phyloP scores from a whole-genome alignment of 2,329 filamentous ascomycete species.

The Exophiala oligosperma region DNA sequence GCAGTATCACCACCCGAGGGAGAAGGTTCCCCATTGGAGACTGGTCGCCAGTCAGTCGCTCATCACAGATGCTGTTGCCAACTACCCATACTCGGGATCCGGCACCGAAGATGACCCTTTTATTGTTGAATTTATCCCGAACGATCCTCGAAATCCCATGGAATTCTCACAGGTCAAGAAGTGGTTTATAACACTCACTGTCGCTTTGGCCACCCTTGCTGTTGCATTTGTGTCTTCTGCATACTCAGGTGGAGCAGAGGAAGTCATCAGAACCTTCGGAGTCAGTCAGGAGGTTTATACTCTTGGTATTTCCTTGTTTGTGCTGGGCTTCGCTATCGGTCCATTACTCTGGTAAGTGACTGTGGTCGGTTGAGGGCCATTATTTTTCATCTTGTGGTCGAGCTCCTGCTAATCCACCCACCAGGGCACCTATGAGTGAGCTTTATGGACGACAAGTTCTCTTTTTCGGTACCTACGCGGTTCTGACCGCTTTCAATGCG shows the following conservation, averaged over 20 bases:
- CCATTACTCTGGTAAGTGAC: conserved; percentile 50
- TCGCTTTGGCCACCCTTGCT: conserved; percentile 63
- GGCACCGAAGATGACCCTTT: conserved; percentile 71
- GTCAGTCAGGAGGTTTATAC: conserved; percentile 47
- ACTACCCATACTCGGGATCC: conserved; percentile 56
- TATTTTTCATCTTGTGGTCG: no score
- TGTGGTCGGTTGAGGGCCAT: conserved; percentile 26
- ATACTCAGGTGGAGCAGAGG: conserved; percentile 58
- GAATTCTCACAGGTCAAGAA: conserved; percentile 74
- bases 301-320: conserved; percentile 51
- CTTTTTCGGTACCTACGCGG: conserved; percentile 61
- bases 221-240: conserved; percentile 52
- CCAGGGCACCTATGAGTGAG: conserved; percentile 28
- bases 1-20: neutral
- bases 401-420: no score
- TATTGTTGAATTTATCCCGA: conserved; percentile 48
- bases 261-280: conserved; percentile 52
- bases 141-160: conserved; percentile 54
- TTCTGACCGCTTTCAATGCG: conserved; percentile 64
- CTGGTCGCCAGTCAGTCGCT: neutral
- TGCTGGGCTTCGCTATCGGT: conserved; percentile 58
- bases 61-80: conserved; percentile 3
- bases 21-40: conserved; percentile 1
- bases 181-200: conserved; percentile 62
- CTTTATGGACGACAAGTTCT: conserved; percentile 39